Evolutionary conservation across 1,284 basidiomycete species (phyloP).

Genomic region (Inonotus obliquus): DNA sequence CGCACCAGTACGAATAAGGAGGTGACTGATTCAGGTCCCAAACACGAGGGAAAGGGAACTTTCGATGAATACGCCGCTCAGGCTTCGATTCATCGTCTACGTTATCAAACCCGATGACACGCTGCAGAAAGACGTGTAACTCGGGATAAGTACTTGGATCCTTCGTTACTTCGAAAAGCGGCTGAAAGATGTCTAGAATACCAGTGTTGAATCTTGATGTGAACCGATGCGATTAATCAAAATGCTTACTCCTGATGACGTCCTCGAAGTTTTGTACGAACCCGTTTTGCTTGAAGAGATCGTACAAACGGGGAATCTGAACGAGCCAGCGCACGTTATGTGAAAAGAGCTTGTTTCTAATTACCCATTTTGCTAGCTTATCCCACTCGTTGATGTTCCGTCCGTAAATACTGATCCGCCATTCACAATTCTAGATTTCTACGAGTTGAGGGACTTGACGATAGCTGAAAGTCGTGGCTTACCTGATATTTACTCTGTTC

Average conservation of each 20-base stretch:
- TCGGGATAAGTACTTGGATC: slow-evolving; percentile 90
- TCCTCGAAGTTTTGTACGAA: slow-evolving; percentile 88
- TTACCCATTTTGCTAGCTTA: slow-evolving; percentile 96
- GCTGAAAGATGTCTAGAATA: slow-evolving; percentile 80
- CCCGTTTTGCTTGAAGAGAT: slow-evolving; percentile 91
- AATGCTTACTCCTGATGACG: slow-evolving; percentile 77
- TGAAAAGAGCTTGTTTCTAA: slow-evolving; percentile 89
- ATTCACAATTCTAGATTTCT: slow-evolving; percentile 80
- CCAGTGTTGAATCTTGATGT: slow-evolving; percentile 1
- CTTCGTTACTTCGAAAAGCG: slow-evolving; percentile 94
- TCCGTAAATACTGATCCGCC: slow-evolving; percentile 96
- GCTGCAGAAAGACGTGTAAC: slow-evolving; percentile 92
- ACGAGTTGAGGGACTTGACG: neutral
- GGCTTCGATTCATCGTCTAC: slow-evolving; percentile 98
- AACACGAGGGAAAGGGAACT: slow-evolving; percentile 90
- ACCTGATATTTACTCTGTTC: slow-evolving; percentile 99
- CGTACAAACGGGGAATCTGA: slow-evolving; percentile 93
- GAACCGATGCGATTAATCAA: neutral
- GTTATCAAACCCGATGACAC: slow-evolving; percentile 94
- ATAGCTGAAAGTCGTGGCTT: slow-evolving; percentile 13
- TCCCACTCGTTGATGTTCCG: slow-evolving; percentile 87
- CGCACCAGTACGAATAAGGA: slow-evolving; percentile 91
- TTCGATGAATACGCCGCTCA: slow-evolving; percentile 88
- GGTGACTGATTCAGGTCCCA: slow-evolving; percentile 92
- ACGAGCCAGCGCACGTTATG: slow-evolving; percentile 99